Conservation (phyloP, 805 yeast genomes). For the Hanseniaspora pseudoguilliermondii region DNA sequence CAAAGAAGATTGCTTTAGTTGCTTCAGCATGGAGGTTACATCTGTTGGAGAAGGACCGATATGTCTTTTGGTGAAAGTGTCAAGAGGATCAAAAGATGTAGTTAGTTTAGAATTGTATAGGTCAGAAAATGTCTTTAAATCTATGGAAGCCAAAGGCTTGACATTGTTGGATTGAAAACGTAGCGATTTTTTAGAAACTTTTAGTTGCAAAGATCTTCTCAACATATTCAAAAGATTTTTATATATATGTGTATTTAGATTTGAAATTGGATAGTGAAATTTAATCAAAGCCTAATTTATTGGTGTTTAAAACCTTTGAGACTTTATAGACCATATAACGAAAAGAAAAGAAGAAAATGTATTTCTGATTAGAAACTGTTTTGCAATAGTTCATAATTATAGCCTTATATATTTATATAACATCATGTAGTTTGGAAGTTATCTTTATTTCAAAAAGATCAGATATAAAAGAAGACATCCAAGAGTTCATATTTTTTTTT, state of each 20-base stretch:
- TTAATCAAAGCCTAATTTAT: not conserved
- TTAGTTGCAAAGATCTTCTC: constrained; percentile 6
- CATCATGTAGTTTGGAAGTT: too few relatives aligned
- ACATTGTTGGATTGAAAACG: constrained; percentile 27
- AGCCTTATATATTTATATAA: too few relatives aligned
- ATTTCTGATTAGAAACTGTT: too few relatives aligned
- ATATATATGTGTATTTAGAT: not conserved
- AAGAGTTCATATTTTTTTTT: too few relatives aligned
- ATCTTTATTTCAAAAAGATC: too few relatives aligned
- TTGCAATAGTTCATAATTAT: too few relatives aligned
- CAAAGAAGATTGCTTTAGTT: constrained; percentile 53
- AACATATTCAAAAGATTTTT: not conserved
- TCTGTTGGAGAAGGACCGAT: constrained; percentile 65
- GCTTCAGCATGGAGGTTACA: constrained; percentile 50
- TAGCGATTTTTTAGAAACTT: not conserved
- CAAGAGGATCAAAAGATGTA: constrained; percentile 32
- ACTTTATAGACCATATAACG: too few relatives aligned
- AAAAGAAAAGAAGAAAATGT: too few relatives aligned
- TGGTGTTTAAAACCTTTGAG: too few relatives aligned
- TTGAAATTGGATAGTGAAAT: not conserved
- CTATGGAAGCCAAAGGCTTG: constrained; percentile 10
- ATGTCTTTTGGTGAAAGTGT: constrained; percentile 82
- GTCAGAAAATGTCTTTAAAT: constrained; percentile 7
- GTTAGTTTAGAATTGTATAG: constrained; percentile 19
- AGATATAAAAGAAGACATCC: too few relatives aligned